These are phyloP conservation scores for Pseudogymnoascus sp. DNA, from an alignment of 2,329 filamentous ascomycete genomes.

Conservation along the genomic window DNA sequence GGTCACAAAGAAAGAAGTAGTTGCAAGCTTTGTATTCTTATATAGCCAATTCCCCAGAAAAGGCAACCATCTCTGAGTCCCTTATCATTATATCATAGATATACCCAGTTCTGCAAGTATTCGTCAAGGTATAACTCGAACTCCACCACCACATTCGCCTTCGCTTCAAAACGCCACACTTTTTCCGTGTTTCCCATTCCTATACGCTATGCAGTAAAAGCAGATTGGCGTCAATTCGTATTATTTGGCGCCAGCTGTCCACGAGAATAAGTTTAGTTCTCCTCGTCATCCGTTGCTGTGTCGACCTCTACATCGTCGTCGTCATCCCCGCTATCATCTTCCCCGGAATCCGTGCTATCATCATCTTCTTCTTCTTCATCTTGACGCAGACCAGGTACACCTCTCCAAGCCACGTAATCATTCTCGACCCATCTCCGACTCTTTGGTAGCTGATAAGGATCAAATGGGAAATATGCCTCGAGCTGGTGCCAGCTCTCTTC, in stretches of 20 bases:
- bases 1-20: neutral
- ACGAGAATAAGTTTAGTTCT: neutral
- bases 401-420: constrained; percentile 76
- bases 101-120: neutral
- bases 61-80: neutral
- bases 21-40: constrained; percentile 4
- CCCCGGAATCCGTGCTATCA: constrained; percentile 41
- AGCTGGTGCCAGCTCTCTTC: constrained; percentile 76
- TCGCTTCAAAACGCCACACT: constrained; percentile 9
- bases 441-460: constrained; percentile 84
- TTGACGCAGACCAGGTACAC: constrained; percentile 62
- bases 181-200: constrained; percentile 10
- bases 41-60: constrained; percentile 1
- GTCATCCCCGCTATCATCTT: neutral
- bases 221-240: constrained; percentile 1
- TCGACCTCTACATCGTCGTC: constrained; percentile 2
- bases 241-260: neutral
- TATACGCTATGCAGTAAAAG: constrained; percentile 8
- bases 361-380: constrained; percentile 50
- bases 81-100: constrained; percentile 4
- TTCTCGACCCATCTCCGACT: constrained; percentile 83
- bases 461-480: constrained; percentile 94
- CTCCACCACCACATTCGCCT: neutral
- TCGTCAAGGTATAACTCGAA: constrained; percentile 5
- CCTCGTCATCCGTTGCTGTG: constrained; percentile 8